These are phyloP conservation scores for Globisporangium megalacanthum DNA, from an alignment of 352 stramenopile species.

Conservation along the genomic window DNA sequence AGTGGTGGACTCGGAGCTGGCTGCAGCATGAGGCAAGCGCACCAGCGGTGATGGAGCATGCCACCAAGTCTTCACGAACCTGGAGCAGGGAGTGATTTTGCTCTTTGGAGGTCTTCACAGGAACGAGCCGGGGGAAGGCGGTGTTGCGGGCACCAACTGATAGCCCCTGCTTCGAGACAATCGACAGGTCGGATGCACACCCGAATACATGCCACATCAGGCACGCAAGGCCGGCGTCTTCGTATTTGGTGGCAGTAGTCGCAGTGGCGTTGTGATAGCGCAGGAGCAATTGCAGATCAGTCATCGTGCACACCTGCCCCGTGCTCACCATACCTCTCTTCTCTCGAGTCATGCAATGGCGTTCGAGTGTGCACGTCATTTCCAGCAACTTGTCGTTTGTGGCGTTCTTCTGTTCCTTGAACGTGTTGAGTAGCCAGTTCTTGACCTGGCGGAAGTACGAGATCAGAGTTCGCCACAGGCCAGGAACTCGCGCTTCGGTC, in stretches of 20 bases:
- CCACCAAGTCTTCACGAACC: slow-evolving; percentile 10
- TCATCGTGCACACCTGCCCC: slow-evolving; percentile 24
- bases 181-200: slow-evolving; percentile 19
- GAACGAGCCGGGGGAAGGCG: slow-evolving; percentile 23
- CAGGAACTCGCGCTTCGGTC: too few relatives aligned
- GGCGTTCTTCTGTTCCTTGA: neutral
- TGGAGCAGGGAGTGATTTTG: slow-evolving; percentile 24
- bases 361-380: neutral
- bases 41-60: slow-evolving; percentile 18
- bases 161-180: slow-evolving; percentile 21
- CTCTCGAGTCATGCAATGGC: slow-evolving; percentile 16
- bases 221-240: slow-evolving; percentile 24
- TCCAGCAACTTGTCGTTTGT: neutral
- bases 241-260: slow-evolving; percentile 16
- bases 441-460: too few relatives aligned
- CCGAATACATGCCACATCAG: slow-evolving; percentile 34
- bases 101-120: slow-evolving; percentile 23
- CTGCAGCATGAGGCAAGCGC: slow-evolving; percentile 17
- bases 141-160: slow-evolving; percentile 12
- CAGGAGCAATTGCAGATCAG: slow-evolving; percentile 14
- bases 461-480: too few relatives aligned
- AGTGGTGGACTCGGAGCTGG: slow-evolving; percentile 9
- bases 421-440: too few relatives aligned
- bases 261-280: slow-evolving; percentile 20
- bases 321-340: slow-evolving; percentile 21